Evolutionary conservation across 331 rosid genomes (phyloP).

Genomic region (Rhamnella rubrinervis): DNA sequence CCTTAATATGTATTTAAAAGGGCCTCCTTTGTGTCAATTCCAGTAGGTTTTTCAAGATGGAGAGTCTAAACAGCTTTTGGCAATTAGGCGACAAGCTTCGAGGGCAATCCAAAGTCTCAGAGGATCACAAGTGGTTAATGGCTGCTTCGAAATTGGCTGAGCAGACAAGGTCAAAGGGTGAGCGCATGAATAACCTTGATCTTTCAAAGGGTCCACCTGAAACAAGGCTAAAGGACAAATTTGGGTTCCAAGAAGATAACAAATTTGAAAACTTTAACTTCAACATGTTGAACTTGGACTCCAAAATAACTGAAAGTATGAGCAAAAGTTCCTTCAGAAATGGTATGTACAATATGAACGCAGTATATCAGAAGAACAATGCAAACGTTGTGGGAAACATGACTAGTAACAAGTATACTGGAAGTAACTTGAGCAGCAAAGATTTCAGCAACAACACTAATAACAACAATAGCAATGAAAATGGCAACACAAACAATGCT

Average conservation of each 20-base stretch:
- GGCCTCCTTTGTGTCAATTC: slow-evolving; percentile 10
- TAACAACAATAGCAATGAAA: slow-evolving; percentile 46
- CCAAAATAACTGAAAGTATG: slow-evolving; percentile 56
- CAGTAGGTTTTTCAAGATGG: slow-evolving; percentile 60
- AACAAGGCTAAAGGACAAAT: slow-evolving; percentile 72
- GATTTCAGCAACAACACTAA: slow-evolving; percentile 43
- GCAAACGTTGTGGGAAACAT: slow-evolving; percentile 51
- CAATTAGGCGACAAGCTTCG: slow-evolving; percentile 97
- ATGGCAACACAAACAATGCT: slow-evolving; percentile 38
- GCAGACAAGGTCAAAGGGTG: slow-evolving; percentile 87
- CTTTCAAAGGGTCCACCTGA: slow-evolving; percentile 74
- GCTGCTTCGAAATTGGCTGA: slow-evolving; percentile 96
- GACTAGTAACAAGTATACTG: slow-evolving; percentile 56
- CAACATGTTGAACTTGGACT: slow-evolving; percentile 74
- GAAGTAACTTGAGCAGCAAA: slow-evolving; percentile 60
- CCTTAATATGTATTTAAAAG: slow-evolving; percentile 5
- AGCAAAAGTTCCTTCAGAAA: slow-evolving; percentile 65
- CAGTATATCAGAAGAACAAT: slow-evolving; percentile 75
- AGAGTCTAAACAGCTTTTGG: slow-evolving; percentile 84
- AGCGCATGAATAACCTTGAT: slow-evolving; percentile 90
- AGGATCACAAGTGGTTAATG: slow-evolving; percentile 93
- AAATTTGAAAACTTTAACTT: slow-evolving; percentile 77
- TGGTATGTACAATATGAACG: slow-evolving; percentile 63
- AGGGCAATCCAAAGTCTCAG: slow-evolving; percentile 85
- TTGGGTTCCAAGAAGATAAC: slow-evolving; percentile 92